Evolutionary conservation across 768 basidiomycete genomes (phyloP).

Genomic region (Thelephora ganbajun): DNA sequence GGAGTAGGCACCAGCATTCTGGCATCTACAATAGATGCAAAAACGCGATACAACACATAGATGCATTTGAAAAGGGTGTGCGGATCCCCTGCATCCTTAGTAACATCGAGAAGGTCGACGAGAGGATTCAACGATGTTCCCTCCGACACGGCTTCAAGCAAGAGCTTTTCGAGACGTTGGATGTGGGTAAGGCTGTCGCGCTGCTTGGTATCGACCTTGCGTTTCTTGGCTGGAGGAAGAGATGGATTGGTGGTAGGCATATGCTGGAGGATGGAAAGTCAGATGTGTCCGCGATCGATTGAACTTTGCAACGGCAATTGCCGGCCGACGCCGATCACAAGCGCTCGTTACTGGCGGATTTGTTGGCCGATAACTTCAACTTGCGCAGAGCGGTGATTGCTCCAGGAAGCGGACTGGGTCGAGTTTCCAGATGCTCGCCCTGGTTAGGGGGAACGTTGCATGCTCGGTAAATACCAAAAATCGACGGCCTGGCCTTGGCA

Average conservation of each 20-base stretch:
- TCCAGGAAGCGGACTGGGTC: too few relatives aligned
- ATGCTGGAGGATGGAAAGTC: too few relatives aligned
- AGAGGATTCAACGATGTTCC: slow-evolving; percentile 64
- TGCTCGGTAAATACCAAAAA: too few relatives aligned
- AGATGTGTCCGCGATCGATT: too few relatives aligned
- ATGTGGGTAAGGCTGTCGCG: slow-evolving; percentile 14
- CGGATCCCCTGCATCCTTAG: slow-evolving; percentile 32
- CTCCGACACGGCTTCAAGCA: slow-evolving; percentile 37
- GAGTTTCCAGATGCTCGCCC: too few relatives aligned
- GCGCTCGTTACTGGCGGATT: too few relatives aligned
- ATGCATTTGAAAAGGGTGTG: slow-evolving; percentile 57
- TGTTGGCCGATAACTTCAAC: too few relatives aligned
- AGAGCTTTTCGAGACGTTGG: slow-evolving; percentile 36
- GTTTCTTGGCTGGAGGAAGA: slow-evolving; percentile 13
- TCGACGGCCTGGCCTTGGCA: too few relatives aligned
- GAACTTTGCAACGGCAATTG: too few relatives aligned
- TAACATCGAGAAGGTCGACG: slow-evolving; percentile 56
- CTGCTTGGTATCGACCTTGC: slow-evolving; percentile 6
- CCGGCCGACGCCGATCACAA: too few relatives aligned
- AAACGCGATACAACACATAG: slow-evolving; percentile 73
- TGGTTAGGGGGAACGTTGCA: too few relatives aligned
- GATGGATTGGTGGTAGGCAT: slow-evolving; percentile 2
- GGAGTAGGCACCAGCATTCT: slow-evolving; percentile 45
- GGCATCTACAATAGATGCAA: slow-evolving; percentile 45
- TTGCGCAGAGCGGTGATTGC: too few relatives aligned